These are phyloP conservation scores for Candida maesae DNA, from an alignment of 805 yeast genomes.

Conservation along the genomic window DNA sequence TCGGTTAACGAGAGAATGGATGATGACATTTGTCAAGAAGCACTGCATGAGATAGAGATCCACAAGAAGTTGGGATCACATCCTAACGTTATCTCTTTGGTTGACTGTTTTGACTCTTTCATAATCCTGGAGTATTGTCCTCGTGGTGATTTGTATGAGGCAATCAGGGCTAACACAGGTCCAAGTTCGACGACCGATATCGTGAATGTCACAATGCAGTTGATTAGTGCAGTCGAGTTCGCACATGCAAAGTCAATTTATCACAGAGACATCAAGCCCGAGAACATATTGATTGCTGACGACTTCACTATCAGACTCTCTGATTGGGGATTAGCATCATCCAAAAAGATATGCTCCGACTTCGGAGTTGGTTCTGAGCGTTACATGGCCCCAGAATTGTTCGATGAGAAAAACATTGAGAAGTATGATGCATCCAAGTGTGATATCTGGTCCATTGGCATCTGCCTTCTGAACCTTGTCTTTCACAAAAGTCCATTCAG, in stretches of 20 bases:
- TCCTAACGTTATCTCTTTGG: constrained; percentile 53
- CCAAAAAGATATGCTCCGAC: constrained; percentile 50
- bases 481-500: constrained; percentile 86
- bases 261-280: constrained; percentile 80
- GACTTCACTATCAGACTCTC: constrained; percentile 60
- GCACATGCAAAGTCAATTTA: constrained; percentile 71
- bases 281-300: constrained; percentile 57
- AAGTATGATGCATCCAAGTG: constrained; percentile 75
- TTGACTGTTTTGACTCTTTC: constrained; percentile 65
- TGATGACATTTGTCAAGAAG: constrained; percentile 49
- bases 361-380: constrained; percentile 88
- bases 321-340: constrained; percentile 74
- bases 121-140: constrained; percentile 79
- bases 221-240: constrained; percentile 71
- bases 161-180: constrained; percentile 57
- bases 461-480: constrained; percentile 76
- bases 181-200: constrained; percentile 47
- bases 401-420: constrained; percentile 52
- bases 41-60: constrained; percentile 64
- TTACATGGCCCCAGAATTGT: constrained; percentile 93
- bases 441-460: constrained; percentile 88
- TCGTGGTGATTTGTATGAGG: constrained; percentile 83
- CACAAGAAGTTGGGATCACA: constrained; percentile 58
- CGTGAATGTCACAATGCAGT: constrained; percentile 54
- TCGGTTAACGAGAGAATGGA: constrained; percentile 28